Evolutionary conservation across 2,329 filamentous ascomycete species (phyloP).

Genomic region (Curvularia sp.): DNA sequence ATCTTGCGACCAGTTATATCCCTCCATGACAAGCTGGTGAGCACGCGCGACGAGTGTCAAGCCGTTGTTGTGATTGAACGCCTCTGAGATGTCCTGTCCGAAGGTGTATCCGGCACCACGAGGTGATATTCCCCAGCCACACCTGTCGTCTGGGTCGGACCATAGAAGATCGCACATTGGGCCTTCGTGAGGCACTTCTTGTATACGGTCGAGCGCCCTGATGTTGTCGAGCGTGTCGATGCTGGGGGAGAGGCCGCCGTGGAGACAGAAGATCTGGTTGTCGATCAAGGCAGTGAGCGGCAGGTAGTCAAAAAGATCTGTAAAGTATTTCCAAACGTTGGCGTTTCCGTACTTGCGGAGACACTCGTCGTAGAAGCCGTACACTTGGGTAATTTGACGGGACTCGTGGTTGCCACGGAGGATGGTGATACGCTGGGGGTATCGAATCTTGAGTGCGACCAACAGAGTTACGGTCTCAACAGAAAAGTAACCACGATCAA

Average conservation of each 20-base stretch:
- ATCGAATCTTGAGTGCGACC: conserved; percentile 96
- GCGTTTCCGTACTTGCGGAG: conserved; percentile 63
- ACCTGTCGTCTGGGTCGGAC: conserved; percentile 93
- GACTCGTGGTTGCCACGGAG: conserved; percentile 90
- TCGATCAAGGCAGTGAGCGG: conserved; percentile 77
- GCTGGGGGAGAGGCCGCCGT: conserved; percentile 74
- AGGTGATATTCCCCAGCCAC: conserved; percentile 94
- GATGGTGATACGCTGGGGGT: conserved; percentile 96
- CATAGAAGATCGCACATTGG: conserved; percentile 80
- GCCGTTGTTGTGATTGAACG: conserved; percentile 99
- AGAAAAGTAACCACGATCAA: conserved; percentile 98
- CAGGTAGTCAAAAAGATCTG: conserved; percentile 79
- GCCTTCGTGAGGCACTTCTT: conserved; percentile 79
- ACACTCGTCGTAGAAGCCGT: conserved; percentile 56
- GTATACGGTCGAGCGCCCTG: conserved; percentile 56
- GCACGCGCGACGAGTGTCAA: conserved; percentile 93
- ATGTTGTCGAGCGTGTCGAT: conserved; percentile 79
- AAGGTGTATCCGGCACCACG: conserved; percentile 95
- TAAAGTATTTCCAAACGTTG: conserved; percentile 80
- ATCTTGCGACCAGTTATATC: conserved; percentile 99
- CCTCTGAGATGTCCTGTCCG: conserved; percentile 96
- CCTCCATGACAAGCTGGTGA: conserved; percentile 99
- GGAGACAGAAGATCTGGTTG: conserved; percentile 75
- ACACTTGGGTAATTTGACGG: conserved; percentile 78
- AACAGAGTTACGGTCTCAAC: conserved; percentile 97